Evolutionary conservation across 495 filamentous ascomycete genomes (phyloP), one percentile per base, ranked within the genome.

Genomic region (Baudoinia panamericana): DNA sequence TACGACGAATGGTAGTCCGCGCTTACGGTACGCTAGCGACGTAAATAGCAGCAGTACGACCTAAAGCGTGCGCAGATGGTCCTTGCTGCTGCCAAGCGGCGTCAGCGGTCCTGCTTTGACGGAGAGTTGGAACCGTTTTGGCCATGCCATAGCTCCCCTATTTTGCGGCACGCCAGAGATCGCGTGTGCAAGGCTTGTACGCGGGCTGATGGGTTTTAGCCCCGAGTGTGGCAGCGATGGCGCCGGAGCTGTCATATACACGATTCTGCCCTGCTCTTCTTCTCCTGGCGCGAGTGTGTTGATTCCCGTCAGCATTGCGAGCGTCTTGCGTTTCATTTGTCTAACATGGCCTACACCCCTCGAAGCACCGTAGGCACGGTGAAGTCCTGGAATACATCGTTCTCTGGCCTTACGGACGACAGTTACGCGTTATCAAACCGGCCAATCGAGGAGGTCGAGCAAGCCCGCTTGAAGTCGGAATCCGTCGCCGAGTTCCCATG

Each of bases 401-500:
- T 39, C 34, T 36, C 29, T 24, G 46, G 22, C 22, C 19, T 33
- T 12, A 44, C 46, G 1, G 46, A 39, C 43, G 45, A 48, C 32
- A 31, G 30, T 28, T 50, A 50, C 27, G 19, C 25, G 7, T 17
- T 44, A 9, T 12, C 7, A n/a, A 39, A 50, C 28, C 39, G 41
- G 2, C 46, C 46, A 2, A 43, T 50, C 27, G 46, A 50, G 23
- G 46, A 50, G 17, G 41, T 50, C 4, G 46, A 50, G 46, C 40
- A 33, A 21, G 46, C 46, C 7, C 46, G 46, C 0, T 17, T 50
- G 21, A 32, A 41, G 11, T 41, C 45, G n/a, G 45, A 41, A 26
- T 50, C 46, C 5, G 41, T 44, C n/a, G 46, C 32, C 32, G 46
- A 50, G 41, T 50, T 44, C 30, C 46, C 46, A 9, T 50, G 46